A percentile compares a stretch with the other conserved stretches of the same genome.
phyloP scores from a whole-genome alignment of 805 yeast species.

The Blastobotrys attinorum region DNA sequence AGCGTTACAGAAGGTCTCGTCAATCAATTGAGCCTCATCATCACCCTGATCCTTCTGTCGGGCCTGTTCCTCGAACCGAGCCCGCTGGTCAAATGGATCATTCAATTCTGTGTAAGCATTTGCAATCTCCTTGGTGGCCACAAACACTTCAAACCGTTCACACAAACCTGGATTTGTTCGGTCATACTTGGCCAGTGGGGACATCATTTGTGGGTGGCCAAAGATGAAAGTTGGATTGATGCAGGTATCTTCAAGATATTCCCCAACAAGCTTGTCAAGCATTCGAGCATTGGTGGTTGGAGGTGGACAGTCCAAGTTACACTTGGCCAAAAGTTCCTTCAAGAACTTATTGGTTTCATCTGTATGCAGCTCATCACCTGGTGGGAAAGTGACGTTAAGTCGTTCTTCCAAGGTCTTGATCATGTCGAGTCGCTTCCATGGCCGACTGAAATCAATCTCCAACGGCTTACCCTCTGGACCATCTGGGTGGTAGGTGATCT shows the following conservation, averaged over 20 bases:
- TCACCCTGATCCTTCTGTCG: conserved; percentile 98
- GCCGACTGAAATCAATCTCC: conserved; percentile 83
- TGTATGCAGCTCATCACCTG: conserved; percentile 92
- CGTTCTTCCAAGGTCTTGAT: conserved; percentile 89
- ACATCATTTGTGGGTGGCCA: conserved; percentile 99
- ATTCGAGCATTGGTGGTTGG: conserved; percentile 96
- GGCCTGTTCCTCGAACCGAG: conserved; percentile 97
- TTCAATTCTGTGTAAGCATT: conserved; percentile 98
- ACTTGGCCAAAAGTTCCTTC: conserved; percentile 65
- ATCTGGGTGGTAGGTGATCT: conserved; percentile 83
- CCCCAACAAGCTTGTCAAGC: conserved; percentile 97
- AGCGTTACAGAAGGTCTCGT: conserved; percentile 95
- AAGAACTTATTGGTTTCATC: conserved; percentile 88
- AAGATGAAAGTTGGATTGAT: conserved; percentile 96
- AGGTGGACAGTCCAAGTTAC: conserved; percentile 81
- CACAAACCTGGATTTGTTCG: conserved; percentile 89
- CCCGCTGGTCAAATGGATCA: conserved; percentile 98
- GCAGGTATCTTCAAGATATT: conserved; percentile 77
- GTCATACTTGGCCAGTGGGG: conserved; percentile 95
- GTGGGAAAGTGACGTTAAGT: conserved; percentile 83
- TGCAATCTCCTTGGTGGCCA: conserved; percentile 96
- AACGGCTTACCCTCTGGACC: conserved; percentile 74
- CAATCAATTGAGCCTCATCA: conserved; percentile 95
- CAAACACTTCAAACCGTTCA: conserved; percentile 97
- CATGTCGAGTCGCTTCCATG: conserved; percentile 98